Conservation (phyloP, 176 grass and related monocot genomes). For the Zoysia japonica region DNA sequence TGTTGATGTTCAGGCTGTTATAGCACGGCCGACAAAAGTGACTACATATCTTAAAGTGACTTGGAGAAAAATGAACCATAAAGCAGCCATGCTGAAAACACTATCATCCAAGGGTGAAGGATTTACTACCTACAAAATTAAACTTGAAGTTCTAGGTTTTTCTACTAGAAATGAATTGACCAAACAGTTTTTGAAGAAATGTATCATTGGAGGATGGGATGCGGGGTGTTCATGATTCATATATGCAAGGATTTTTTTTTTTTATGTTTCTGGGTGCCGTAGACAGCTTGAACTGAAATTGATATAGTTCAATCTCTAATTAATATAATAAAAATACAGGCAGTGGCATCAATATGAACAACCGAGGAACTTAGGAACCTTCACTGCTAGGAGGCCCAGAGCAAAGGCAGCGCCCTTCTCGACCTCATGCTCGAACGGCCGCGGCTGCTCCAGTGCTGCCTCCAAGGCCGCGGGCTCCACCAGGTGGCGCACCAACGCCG, state of each 20-base stretch:
- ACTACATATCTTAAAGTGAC: conserved; percentile 15
- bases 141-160: conserved; percentile 18
- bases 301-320: background rate
- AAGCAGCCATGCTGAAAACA: conserved; percentile 16
- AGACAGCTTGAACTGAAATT: conserved; percentile 6
- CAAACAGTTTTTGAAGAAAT: conserved; percentile 16
- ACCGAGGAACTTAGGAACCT: conserved; percentile 71
- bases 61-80: conserved; percentile 17
- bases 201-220: background rate
- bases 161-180: background rate
- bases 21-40: conserved; percentile 25
- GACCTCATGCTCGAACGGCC: conserved; percentile 89
- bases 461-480: conserved; percentile 51
- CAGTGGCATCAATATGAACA: conserved; percentile 15
- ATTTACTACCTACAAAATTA: background rate
- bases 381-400: conserved; percentile 94
- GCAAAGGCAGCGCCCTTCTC: conserved; percentile 97
- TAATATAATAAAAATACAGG: conserved; percentile 10
- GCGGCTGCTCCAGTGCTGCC: conserved; percentile 46
- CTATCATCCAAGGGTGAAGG: background rate
- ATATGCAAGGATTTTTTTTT: background rate
- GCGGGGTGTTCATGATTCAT: background rate
- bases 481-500: conserved; percentile 79
- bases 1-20: conserved; percentile 99
- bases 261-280: background rate